Conservation (phyloP, 805 yeast species). For the Myxozyma neotropica region DNA sequence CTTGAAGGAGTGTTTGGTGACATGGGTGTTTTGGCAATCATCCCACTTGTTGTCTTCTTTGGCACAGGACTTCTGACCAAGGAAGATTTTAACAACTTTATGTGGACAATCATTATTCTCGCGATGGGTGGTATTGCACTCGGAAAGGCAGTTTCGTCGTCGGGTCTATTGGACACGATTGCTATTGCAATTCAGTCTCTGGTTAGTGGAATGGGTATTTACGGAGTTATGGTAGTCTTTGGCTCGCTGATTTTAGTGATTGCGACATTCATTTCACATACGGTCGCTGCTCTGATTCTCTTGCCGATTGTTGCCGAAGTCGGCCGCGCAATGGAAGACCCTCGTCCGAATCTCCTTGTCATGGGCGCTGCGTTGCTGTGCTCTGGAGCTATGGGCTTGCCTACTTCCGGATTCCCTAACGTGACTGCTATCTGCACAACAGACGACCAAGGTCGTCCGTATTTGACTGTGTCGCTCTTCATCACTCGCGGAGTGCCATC, state of each 20-base stretch:
- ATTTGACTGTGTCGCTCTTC: conserved; percentile 81
- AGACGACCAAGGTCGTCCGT: conserved; percentile 89
- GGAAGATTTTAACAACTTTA: conserved; percentile 91
- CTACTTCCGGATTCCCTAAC: conserved; percentile 97
- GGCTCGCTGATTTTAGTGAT: conserved; percentile 78
- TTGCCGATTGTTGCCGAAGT: conserved; percentile 89
- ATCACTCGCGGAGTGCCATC: conserved; percentile 90
- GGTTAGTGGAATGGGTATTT: conserved; percentile 69
- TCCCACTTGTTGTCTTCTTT: conserved; percentile 88
- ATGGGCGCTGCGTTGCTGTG: conserved; percentile 68
- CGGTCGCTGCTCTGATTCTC: conserved; percentile 93
- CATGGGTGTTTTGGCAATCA: conserved; percentile 92
- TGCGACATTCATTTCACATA: conserved; percentile 95
- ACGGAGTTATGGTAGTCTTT: conserved; percentile 73
- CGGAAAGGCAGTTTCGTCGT: conserved; percentile 92
- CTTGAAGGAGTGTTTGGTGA: conserved; percentile 80
- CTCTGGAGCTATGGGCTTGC: conserved; percentile 96
- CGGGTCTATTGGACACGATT: conserved; percentile 79
- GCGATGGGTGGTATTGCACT: conserved; percentile 98
- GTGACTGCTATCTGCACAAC: conserved; percentile 95
- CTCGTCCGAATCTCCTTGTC: conserved; percentile 83
- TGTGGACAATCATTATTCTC: conserved; percentile 93
- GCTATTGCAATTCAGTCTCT: conserved; percentile 67
- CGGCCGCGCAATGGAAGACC: conserved; percentile 57
- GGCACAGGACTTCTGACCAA: conserved; percentile 85